A percentile compares a stretch with the other conserved stretches of the same genome.
These are phyloP conservation scores for Pseudogymnoascus sp. DNA, from an alignment of 2,329 filamentous ascomycete species.

Conservation along the genomic window DNA sequence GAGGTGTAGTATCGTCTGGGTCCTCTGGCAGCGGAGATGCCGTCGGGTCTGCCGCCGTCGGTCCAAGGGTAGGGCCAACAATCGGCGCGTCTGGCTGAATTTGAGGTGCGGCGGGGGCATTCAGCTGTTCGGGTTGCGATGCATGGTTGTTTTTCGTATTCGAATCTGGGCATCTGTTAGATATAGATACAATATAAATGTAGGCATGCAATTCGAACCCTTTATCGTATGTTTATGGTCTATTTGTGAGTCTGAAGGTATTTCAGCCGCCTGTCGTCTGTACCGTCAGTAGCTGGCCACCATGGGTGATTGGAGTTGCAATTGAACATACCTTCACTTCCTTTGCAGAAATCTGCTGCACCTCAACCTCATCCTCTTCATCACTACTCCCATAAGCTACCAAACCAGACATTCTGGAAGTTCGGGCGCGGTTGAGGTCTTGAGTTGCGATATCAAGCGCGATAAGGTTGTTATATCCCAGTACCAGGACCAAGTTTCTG, in stretches of 20 bases:
- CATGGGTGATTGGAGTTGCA: not conserved
- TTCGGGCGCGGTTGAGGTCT: not conserved
- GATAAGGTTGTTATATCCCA: not conserved
- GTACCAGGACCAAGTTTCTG: not conserved
- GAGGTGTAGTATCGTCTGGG: slow-evolving; percentile 19
- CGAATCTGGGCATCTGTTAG: not conserved
- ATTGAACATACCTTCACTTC: slow-evolving; percentile 3
- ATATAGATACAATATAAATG: not conserved
- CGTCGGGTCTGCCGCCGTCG: slow-evolving; percentile 16
- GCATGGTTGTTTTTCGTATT: slow-evolving; percentile 7
- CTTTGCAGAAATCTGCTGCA: slow-evolving; percentile 9
- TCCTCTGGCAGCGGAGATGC: slow-evolving; percentile 18
- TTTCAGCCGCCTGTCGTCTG: not conserved
- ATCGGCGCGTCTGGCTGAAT: slow-evolving; percentile 18
- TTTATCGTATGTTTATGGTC: not conserved
- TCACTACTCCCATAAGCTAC: slow-evolving; percentile 34
- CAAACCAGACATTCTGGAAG: slow-evolving; percentile 25
- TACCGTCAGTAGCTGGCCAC: not conserved
- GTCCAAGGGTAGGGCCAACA: slow-evolving; percentile 23
- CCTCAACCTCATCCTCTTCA: slow-evolving; percentile 25
- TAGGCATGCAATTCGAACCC: not conserved
- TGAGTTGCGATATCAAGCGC: not conserved
- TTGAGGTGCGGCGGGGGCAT: not conserved
- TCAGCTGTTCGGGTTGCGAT: not conserved
- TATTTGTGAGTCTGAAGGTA: not conserved